phyloP scores from a whole-genome alignment of 2,329 filamentous ascomycete species.

The Lojkania enalia region DNA sequence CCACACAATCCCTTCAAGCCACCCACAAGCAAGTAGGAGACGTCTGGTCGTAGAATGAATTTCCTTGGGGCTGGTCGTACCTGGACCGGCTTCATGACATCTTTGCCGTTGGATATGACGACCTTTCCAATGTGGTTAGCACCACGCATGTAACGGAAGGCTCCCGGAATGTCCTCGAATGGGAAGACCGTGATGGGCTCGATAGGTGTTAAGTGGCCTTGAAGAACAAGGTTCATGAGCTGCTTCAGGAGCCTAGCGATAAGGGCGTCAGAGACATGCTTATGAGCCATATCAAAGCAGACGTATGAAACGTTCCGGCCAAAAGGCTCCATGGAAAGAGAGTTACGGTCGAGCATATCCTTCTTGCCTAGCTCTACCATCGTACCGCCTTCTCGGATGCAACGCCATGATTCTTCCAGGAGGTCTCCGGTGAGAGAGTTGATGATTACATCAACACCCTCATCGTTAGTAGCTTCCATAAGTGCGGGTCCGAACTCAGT shows the following conservation, averaged over 20 bases:
- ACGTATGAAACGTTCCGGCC: constrained; percentile 1
- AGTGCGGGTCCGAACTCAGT: constrained; percentile 21
- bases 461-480: constrained; percentile 6
- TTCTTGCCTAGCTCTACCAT: constrained; percentile 20
- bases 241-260: background rate
- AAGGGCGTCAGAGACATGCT: constrained; percentile 1
- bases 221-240: background rate
- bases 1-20: constrained; percentile 22
- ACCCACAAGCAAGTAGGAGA: constrained; percentile 22
- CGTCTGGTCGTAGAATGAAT: constrained; percentile 11
- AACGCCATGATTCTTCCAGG: constrained; percentile 47
- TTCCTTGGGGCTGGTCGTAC: background rate
- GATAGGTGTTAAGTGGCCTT: constrained; percentile 23
- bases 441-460: constrained; percentile 31
- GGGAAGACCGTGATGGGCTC: constrained; percentile 23
- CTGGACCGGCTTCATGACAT: constrained; percentile 15
- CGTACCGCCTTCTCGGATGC: constrained; percentile 39
- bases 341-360: constrained; percentile 17
- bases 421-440: constrained; percentile 30
- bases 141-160: constrained; percentile 31
- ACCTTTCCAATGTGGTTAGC: constrained; percentile 48
- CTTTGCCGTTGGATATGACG: constrained; percentile 32
- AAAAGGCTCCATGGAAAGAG: constrained; percentile 17
- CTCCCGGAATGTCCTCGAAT: constrained; percentile 30
- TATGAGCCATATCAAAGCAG: constrained; percentile 4